These are phyloP conservation scores for Kluyveromyces lactis DNA, from an alignment of 805 yeast genomes.

Conservation along the genomic window DNA sequence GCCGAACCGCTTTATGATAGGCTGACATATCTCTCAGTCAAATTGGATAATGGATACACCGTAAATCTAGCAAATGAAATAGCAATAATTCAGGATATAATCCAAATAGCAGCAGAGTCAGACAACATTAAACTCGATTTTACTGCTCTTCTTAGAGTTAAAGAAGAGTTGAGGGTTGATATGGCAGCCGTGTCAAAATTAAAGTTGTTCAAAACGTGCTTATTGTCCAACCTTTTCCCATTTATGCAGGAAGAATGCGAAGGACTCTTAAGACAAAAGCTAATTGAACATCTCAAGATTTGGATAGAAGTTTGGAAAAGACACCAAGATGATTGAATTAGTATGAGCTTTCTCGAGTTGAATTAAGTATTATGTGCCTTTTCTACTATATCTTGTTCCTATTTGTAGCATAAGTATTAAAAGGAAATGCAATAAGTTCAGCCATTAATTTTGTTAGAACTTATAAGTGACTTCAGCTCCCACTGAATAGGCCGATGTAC, in stretches of 20 bases:
- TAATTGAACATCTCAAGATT: conserved; percentile 1
- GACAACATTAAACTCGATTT: neutral
- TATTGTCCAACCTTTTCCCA: conserved; percentile 1
- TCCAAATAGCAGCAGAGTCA: neutral
- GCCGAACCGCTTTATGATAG: neutral
- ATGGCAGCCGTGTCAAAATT: neutral
- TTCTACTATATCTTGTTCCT: too few relatives aligned
- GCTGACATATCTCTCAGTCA: neutral
- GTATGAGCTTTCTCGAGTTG: too few relatives aligned
- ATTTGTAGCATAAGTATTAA: too few relatives aligned
- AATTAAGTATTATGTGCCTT: too few relatives aligned
- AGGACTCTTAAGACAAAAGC: neutral
- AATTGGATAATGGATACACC: neutral
- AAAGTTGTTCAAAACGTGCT: conserved; percentile 2
- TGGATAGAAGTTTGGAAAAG: conserved; percentile 4
- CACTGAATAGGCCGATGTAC: conserved; percentile 59
- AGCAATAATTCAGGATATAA: neutral
- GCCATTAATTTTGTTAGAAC: conserved; percentile 5
- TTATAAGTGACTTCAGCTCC: conserved; percentile 57
- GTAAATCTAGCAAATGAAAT: neutral
- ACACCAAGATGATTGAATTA: neutral
- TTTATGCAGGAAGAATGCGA: conserved; percentile 3
- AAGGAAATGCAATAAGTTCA: neutral
- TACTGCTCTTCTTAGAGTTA: neutral
- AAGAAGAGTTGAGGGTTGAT: neutral